Evolutionary conservation across 2,329 filamentous ascomycete species (phyloP).

Genomic region (Verticillium albo-atrum): DNA sequence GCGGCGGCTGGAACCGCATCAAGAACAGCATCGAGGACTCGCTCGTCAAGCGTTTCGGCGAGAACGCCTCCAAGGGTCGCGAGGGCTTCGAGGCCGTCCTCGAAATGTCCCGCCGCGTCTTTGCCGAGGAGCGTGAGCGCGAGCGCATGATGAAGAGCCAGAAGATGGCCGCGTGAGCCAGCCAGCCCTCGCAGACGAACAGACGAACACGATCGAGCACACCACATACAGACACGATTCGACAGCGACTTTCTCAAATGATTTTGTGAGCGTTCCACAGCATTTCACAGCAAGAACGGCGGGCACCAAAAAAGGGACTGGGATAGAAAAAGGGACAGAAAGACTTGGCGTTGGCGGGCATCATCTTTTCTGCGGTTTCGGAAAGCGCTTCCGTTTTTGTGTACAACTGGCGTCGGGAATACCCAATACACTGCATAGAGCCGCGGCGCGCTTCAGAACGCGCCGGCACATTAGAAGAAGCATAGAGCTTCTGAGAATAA

Average conservation of each 20-base stretch:
- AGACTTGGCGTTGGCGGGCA: background rate
- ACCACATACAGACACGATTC: background rate
- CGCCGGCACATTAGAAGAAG: background rate
- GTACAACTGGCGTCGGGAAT: background rate
- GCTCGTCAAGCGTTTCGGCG: conserved; percentile 80
- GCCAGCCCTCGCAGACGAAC: background rate
- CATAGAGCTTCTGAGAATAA: background rate
- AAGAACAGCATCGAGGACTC: conserved; percentile 95
- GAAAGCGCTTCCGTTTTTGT: background rate
- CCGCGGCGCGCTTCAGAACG: background rate
- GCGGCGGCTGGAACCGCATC: conserved; percentile 95
- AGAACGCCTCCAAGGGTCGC: conserved; percentile 85
- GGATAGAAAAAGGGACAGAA: background rate
- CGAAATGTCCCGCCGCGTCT: conserved; percentile 87
- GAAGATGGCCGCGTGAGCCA: conserved; percentile 7
- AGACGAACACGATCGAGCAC: background rate
- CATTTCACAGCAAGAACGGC: background rate
- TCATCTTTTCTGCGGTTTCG: background rate
- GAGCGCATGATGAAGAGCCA: conserved; percentile 22
- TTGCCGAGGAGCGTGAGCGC: conserved; percentile 79
- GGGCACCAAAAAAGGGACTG: background rate
- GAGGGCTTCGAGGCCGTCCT: conserved; percentile 95
- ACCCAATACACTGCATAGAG: background rate
- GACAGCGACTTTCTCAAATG: background rate
- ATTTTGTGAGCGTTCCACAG: background rate